phyloP scores from a whole-genome alignment of 2,329 filamentous ascomycete species.

The Botrytis squamosa region DNA sequence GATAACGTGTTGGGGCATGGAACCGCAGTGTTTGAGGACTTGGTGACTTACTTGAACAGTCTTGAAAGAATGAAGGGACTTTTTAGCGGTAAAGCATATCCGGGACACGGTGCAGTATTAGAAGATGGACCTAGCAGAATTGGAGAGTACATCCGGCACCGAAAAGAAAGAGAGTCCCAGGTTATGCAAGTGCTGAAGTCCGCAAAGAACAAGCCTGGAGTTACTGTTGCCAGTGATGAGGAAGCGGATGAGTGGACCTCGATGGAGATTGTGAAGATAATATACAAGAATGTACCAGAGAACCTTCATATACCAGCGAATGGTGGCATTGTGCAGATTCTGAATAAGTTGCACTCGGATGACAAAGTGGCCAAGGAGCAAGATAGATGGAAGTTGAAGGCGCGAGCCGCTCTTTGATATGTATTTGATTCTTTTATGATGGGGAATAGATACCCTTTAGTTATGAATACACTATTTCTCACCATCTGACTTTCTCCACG shows the following conservation, averaged over 20 bases:
- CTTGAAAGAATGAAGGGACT: slow-evolving; percentile 66
- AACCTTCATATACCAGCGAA: slow-evolving; percentile 74
- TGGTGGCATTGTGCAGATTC: slow-evolving; percentile 71
- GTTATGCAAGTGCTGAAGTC: slow-evolving; percentile 63
- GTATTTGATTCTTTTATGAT: background rate
- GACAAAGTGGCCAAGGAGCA: slow-evolving; percentile 56
- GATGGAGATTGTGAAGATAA: slow-evolving; percentile 81
- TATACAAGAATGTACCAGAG: slow-evolving; percentile 79
- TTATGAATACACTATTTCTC: slow-evolving; percentile 6
- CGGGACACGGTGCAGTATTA: slow-evolving; percentile 81
- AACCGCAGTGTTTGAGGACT: slow-evolving; percentile 80
- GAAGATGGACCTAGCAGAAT: slow-evolving; percentile 71
- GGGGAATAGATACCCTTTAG: background rate
- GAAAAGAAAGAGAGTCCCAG: slow-evolving; percentile 76
- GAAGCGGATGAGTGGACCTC: slow-evolving; percentile 56
- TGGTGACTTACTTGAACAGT: slow-evolving; percentile 65
- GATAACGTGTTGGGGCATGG: slow-evolving; percentile 88
- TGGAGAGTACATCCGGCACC: slow-evolving; percentile 78
- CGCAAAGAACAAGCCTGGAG: slow-evolving; percentile 37
- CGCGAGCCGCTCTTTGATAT: slow-evolving; percentile 45
- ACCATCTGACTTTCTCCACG: slow-evolving; percentile 36
- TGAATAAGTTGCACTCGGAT: slow-evolving; percentile 75
- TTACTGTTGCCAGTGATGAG: slow-evolving; percentile 25
- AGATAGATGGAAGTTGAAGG: slow-evolving; percentile 47
- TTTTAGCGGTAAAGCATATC: slow-evolving; percentile 72